phyloP scores from a whole-genome alignment of 768 basidiomycete genomes.

The Pholiota molesta region DNA sequence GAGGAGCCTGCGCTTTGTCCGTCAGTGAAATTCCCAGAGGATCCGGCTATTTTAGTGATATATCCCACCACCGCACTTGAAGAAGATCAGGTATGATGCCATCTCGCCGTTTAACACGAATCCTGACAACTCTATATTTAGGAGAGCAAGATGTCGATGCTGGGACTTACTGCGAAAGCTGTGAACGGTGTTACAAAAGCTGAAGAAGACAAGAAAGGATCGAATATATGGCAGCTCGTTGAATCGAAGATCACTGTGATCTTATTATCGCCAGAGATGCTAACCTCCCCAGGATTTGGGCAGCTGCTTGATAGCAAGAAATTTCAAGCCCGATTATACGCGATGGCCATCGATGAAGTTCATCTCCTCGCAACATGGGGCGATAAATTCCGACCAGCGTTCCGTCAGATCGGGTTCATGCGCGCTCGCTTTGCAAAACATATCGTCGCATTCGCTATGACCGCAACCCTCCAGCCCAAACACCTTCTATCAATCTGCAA shows the following conservation, averaged over 20 bases:
- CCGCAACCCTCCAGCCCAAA: no score
- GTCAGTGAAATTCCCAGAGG: not conserved
- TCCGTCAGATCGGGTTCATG: no score
- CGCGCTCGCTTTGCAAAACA: no score
- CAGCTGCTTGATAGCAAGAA: conserved; percentile 8
- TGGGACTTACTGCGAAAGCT: conserved; percentile 6
- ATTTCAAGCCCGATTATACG: conserved; percentile 13
- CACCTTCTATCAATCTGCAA: no score
- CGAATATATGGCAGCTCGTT: conserved; percentile 13
- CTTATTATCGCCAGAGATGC: conserved; percentile 15
- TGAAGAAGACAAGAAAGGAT: not conserved
- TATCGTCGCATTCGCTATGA: no score
- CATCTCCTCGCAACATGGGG: no score
- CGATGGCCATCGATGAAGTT: no score
- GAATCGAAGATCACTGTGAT: conserved; percentile 9
- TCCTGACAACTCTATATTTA: no score
- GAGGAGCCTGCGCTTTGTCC: conserved; percentile 2
- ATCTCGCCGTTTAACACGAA: not conserved
- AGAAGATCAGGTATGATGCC: conserved; percentile 19
- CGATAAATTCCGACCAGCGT: no score
- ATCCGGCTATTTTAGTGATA: conserved; percentile 21
- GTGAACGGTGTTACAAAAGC: conserved; percentile 13
- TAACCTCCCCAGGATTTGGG: conserved; percentile 12
- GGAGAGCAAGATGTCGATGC: conserved; percentile 2
- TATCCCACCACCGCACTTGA: conserved; percentile 22